Percentiles rank a stretch among this genome's conserved stretches.
phyloP scores from a whole-genome alignment of 352 stramenopile genomes.

The Phytophthora foliorum region DNA sequence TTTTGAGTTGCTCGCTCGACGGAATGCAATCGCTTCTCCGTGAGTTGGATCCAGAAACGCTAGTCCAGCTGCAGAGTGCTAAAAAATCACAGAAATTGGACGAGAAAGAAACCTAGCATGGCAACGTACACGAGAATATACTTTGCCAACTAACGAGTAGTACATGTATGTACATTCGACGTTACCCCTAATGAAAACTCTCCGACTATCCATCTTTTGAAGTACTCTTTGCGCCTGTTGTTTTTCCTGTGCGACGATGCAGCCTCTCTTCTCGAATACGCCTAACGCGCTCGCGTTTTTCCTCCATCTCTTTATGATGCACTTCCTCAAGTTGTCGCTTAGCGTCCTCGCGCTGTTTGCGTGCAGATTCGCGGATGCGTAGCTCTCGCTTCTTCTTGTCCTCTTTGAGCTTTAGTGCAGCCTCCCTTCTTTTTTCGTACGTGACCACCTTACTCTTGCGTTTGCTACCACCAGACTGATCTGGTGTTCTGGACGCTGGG shows the following conservation, averaged over 20 bases:
- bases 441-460: slow-evolving; percentile 35
- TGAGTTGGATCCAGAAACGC: slow-evolving; percentile 43
- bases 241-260: slow-evolving; percentile 36
- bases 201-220: slow-evolving; percentile 23
- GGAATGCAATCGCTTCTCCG: slow-evolving; percentile 53
- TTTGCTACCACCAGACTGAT: slow-evolving; percentile 30
- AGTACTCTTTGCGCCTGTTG: slow-evolving; percentile 28
- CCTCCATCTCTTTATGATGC: slow-evolving; percentile 75
- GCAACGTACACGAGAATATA: slow-evolving; percentile 5
- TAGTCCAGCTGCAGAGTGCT: slow-evolving; percentile 23
- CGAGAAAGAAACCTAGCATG: slow-evolving; percentile 1
- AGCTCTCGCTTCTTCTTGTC: slow-evolving; percentile 77
- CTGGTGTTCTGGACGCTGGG: slow-evolving; percentile 29
- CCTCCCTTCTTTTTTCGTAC: slow-evolving; percentile 71
- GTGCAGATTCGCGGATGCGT: slow-evolving; percentile 63
- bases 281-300: slow-evolving; percentile 72
- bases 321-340: slow-evolving; percentile 70
- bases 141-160: slow-evolving; percentile 18
- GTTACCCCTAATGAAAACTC: slow-evolving; percentile 13
- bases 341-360: slow-evolving; percentile 74
- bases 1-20: slow-evolving; percentile 46
- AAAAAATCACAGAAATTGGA: not conserved
- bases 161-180: slow-evolving; percentile 32
- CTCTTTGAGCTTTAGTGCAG: slow-evolving; percentile 71
- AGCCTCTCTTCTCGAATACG: slow-evolving; percentile 67